Evolutionary conservation across 2,329 filamentous ascomycete genomes (phyloP).

Genomic region (Cordyceps militaris): DNA sequence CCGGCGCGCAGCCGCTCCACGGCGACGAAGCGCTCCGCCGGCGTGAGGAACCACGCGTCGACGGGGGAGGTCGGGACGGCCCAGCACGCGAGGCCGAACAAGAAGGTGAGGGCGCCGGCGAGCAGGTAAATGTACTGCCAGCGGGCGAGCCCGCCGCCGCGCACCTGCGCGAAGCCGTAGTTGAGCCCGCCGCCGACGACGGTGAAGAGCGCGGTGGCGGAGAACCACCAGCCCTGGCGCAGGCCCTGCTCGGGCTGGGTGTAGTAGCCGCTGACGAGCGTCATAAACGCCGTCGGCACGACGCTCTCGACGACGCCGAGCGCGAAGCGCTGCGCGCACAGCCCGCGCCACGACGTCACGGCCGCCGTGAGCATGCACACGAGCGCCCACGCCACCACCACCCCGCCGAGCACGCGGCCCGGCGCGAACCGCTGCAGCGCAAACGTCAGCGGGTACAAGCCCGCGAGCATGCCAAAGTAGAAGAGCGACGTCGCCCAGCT

Average conservation of each 20-base stretch:
- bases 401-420: slow-evolving; percentile 54
- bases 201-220: slow-evolving; percentile 50
- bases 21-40: slow-evolving; percentile 30
- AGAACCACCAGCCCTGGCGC: slow-evolving; percentile 63
- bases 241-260: slow-evolving; percentile 58
- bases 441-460: slow-evolving; percentile 67
- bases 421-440: slow-evolving; percentile 60
- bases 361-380: slow-evolving; percentile 64
- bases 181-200: slow-evolving; percentile 58
- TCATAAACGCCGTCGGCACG: slow-evolving; percentile 61
- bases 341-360: slow-evolving; percentile 54
- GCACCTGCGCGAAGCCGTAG: slow-evolving; percentile 61
- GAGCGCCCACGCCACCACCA: slow-evolving; percentile 59
- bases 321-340: slow-evolving; percentile 62
- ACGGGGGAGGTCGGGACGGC: slow-evolving; percentile 50
- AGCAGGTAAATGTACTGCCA: slow-evolving; percentile 70
- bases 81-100: slow-evolving; percentile 60
- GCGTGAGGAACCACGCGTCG: slow-evolving; percentile 18
- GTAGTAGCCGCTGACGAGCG: slow-evolving; percentile 54
- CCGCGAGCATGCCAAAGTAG: slow-evolving; percentile 73
- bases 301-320: slow-evolving; percentile 56
- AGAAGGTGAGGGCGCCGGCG: slow-evolving; percentile 54
- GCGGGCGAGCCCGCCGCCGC: slow-evolving; percentile 41
- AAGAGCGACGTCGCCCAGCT: slow-evolving; percentile 74
- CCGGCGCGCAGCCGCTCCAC: slow-evolving; percentile 52